These are phyloP conservation scores for Tetrastigma voinierianum DNA, from an alignment of 164 flowering plant genomes.

Conservation along the genomic window DNA sequence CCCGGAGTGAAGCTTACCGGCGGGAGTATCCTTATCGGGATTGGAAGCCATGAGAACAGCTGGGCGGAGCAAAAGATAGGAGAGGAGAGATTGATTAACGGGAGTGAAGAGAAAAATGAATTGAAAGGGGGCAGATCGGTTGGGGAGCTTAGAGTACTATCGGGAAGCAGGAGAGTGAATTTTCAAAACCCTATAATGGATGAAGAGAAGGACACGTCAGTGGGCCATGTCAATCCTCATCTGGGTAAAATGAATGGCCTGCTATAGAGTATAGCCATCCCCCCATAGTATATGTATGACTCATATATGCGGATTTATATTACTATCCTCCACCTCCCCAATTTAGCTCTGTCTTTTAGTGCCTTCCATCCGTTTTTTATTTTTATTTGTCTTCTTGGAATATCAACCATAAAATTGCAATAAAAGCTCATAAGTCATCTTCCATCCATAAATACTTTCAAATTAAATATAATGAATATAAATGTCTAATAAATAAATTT, in stretches of 20 bases:
- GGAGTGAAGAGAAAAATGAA: not conserved
- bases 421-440: too few species aligned
- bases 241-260: constrained; percentile 6
- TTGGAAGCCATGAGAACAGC: constrained; percentile 31
- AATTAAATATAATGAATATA: too few species aligned
- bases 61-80: not conserved
- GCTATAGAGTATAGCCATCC: too few species aligned
- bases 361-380: too few species aligned
- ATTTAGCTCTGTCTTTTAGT: too few species aligned
- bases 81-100: not conserved
- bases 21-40: constrained; percentile 23
- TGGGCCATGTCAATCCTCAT: constrained; percentile 25
- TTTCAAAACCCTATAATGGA: constrained; percentile 2
- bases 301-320: too few species aligned
- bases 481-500: too few species aligned
- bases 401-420: too few species aligned
- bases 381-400: too few species aligned
- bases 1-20: constrained; percentile 12
- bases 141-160: not conserved
- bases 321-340: too few species aligned
- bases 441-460: too few species aligned
- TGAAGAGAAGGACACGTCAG: not conserved
- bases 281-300: too few species aligned
- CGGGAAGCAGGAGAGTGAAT: not conserved
- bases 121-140: not conserved